Evolutionary conservation across 345 rosid species (phyloP), one percentile per base, ranked within the genome.

Genomic region (Citrus hindsii): DNA sequence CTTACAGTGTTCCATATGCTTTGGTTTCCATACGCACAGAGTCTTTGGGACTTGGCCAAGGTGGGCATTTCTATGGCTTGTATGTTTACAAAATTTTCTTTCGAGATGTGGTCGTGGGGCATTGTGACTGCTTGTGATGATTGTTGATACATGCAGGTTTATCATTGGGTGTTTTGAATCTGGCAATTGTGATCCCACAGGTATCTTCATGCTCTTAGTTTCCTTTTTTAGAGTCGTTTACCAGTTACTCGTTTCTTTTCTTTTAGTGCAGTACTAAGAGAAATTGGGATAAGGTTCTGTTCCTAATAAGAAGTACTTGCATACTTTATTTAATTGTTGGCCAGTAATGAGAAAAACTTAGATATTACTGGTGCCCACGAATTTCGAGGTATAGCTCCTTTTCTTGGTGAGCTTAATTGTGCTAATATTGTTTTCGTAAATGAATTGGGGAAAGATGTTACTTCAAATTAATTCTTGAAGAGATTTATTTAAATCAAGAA

Each of bases 171-270:
- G 98, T 96, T 72, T 82, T 94, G 75, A 96, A 96, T 85, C 88
- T 94, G 84, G 99, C 98, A 60, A 87, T 94, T 73, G 98, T 96
- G 80, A 86, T 94, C 74, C 99, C 99, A 69, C 99, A 96, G 97
- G 99, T 96, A 77, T 70, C 62, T 27, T 74, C 35, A 71, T 71
- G 51, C 60, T 56, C 72, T 74, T 19, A 21, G 33, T 55, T 38
- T 48, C 70, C 1, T 64, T 60, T 67, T 40, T 9, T 69, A 25
- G 25, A 4, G 32, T 27, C 59, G 3, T 75, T 14, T 67, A 16
- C 72, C 51, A 21, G n/a, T 48, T 16, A 48, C 3, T 42, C 25
- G 22, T 74, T 42, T 10, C 5, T 42, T 66, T 73, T 74, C 28
- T 59, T 32, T 55, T 38, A 37, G 30, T 12, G 62, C 19, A 60